phyloP scores from a whole-genome alignment of 2,329 filamentous ascomycete genomes.

The Paraphoma sp. region DNA sequence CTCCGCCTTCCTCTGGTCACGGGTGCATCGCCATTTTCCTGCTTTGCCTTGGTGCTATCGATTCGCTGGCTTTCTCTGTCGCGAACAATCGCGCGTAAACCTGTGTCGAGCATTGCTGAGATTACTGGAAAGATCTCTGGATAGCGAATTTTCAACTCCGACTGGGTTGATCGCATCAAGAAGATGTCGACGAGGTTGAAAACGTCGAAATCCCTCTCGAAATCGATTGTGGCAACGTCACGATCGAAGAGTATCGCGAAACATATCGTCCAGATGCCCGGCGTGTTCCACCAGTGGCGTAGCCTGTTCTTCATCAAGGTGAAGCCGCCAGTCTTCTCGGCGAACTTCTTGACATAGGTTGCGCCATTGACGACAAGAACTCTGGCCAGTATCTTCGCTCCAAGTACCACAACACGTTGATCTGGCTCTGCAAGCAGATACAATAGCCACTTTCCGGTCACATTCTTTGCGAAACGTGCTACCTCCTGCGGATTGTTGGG shows the following conservation, averaged over 20 bases:
- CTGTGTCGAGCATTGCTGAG: slow-evolving; percentile 84
- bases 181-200: slow-evolving; percentile 78
- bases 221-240: slow-evolving; percentile 77
- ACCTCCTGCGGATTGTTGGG: slow-evolving; percentile 72
- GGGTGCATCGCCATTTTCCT: slow-evolving; percentile 22
- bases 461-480: slow-evolving; percentile 88
- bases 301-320: slow-evolving; percentile 81
- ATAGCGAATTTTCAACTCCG: slow-evolving; percentile 70
- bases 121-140: slow-evolving; percentile 82
- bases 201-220: slow-evolving; percentile 76
- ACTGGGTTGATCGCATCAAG: slow-evolving; percentile 45
- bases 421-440: slow-evolving; percentile 90
- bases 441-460: slow-evolving; percentile 96
- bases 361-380: slow-evolving; percentile 83
- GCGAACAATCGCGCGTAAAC: slow-evolving; percentile 63
- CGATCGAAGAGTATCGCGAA: slow-evolving; percentile 88
- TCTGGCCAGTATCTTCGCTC: slow-evolving; percentile 81
- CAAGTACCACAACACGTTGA: slow-evolving; percentile 79
- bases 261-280: slow-evolving; percentile 84
- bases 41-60: slow-evolving; percentile 23
- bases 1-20: slow-evolving; percentile 57
- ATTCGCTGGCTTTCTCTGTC: slow-evolving; percentile 36
- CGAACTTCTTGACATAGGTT: slow-evolving; percentile 84
- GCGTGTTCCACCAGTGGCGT: slow-evolving; percentile 86
- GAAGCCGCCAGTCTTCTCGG: slow-evolving; percentile 86